Evolutionary conservation across 768 basidiomycete genomes (phyloP).

Genomic region (Artomyces pyxidatus): DNA sequence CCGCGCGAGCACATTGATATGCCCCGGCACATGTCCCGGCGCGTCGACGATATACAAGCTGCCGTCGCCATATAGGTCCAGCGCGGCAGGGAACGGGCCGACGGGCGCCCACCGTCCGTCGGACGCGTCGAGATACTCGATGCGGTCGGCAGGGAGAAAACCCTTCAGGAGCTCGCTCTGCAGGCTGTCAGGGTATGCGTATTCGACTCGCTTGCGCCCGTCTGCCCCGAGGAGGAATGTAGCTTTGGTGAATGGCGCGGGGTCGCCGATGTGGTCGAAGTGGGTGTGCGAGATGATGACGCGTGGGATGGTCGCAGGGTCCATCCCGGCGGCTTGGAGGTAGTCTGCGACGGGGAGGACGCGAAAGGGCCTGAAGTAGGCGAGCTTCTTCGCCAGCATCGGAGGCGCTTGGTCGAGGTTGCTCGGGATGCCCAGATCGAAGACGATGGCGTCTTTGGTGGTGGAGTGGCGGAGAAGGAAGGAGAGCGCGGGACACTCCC

Average conservation of each 20-base stretch:
- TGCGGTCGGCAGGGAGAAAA: background rate
- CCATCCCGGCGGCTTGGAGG: slow-evolving; percentile 10
- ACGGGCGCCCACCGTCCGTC: background rate
- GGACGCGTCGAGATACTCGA: background rate
- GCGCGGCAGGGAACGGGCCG: slow-evolving; percentile 12
- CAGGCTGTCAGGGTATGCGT: slow-evolving; percentile 5
- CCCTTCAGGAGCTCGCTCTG: background rate
- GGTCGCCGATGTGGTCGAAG: slow-evolving; percentile 14
- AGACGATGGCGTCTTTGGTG: slow-evolving; percentile 5
- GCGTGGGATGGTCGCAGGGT: background rate
- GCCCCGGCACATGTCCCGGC: slow-evolving; percentile 15
- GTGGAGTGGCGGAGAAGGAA: slow-evolving; percentile 14
- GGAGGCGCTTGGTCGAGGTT: slow-evolving; percentile 2
- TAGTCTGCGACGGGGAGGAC: slow-evolving; percentile 8
- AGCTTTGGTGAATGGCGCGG: slow-evolving; percentile 5
- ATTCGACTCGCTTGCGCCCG: background rate
- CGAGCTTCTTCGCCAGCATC: background rate
- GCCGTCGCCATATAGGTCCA: slow-evolving; percentile 15
- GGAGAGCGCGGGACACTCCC: slow-evolving; percentile 5
- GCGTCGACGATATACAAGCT: slow-evolving; percentile 16
- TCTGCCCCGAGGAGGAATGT: slow-evolving; percentile 10
- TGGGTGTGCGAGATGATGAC: slow-evolving; percentile 11
- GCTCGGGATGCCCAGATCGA: slow-evolving; percentile 14
- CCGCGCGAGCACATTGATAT: slow-evolving; percentile 14
- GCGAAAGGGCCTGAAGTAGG: background rate